These are phyloP conservation scores for Stephanodiscus minutulus DNA, from an alignment of 108 stramenopile genomes.

Conservation along the genomic window DNA sequence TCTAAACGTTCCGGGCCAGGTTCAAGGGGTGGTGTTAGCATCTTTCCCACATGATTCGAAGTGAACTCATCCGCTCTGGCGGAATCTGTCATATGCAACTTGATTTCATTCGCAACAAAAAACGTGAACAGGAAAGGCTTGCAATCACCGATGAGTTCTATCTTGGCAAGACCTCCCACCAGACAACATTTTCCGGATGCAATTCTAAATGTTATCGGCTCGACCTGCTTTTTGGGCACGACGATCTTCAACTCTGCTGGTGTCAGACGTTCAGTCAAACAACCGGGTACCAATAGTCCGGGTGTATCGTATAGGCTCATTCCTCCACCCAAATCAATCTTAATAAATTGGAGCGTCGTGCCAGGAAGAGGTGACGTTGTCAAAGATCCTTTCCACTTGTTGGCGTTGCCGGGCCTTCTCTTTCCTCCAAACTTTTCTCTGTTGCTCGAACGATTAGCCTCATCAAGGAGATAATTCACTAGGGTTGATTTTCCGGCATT, in stretches of 20 bases:
- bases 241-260: conserved; percentile 88
- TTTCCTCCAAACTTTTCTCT: conserved; percentile 36
- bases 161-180: conserved; percentile 82
- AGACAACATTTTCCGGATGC: conserved; percentile 82
- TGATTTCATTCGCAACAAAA: conserved; percentile 95
- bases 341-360: conserved; percentile 88
- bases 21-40: conserved; percentile 90
- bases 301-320: conserved; percentile 81
- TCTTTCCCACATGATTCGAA: conserved; percentile 83
- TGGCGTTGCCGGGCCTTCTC: conserved; percentile 74
- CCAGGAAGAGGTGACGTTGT: conserved; percentile 87
- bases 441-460: conserved; percentile 50
- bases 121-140: conserved; percentile 93
- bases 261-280: conserved; percentile 83
- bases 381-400: conserved; percentile 74
- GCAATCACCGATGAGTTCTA: conserved; percentile 83
- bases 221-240: conserved; percentile 88
- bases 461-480: conserved; percentile 75
- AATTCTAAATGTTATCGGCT: conserved; percentile 85
- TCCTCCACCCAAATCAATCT: conserved; percentile 81
- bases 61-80: conserved; percentile 79
- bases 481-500: conserved; percentile 91
- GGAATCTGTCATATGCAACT: conserved; percentile 86
- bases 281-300: conserved; percentile 85
- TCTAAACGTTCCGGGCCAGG: conserved; percentile 76